Evolutionary conservation across 1,139 yeast genomes (phyloP).

Genomic region (Kurtzmaniella natalensis): DNA sequence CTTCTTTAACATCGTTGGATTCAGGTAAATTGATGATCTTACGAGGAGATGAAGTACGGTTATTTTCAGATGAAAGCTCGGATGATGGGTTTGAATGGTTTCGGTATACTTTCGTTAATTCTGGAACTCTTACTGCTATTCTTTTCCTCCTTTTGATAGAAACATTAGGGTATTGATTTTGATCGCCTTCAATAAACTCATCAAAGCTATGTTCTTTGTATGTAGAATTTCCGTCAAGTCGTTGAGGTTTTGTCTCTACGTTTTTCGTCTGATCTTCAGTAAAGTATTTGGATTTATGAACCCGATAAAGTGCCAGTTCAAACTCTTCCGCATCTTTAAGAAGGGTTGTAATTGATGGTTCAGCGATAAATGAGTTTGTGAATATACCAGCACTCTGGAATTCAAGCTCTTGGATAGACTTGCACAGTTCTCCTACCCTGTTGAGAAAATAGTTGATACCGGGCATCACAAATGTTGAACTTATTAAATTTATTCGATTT

Average conservation of each 20-base stretch:
- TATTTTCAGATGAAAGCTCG: background rate
- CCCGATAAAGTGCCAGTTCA: conserved; percentile 48
- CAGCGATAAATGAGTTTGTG: conserved; percentile 55
- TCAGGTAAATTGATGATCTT: conserved; percentile 5
- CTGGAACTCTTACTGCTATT: conserved; percentile 24
- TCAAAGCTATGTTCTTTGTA: conserved; percentile 21
- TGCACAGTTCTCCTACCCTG: conserved; percentile 18
- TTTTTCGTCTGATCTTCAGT: background rate
- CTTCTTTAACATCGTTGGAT: conserved; percentile 11
- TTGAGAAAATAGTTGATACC: conserved; percentile 22
- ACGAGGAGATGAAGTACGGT: conserved; percentile 11
- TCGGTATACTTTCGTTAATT: conserved; percentile 9
- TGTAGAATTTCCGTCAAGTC: conserved; percentile 35
- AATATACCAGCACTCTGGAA: conserved; percentile 57
- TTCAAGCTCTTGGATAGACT: conserved; percentile 24
- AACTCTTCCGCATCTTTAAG: conserved; percentile 56
- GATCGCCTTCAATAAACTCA: conserved; percentile 14
- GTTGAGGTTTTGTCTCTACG: conserved; percentile 21
- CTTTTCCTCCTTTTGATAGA: conserved; percentile 10
- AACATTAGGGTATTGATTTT: conserved; percentile 5
- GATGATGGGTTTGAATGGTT: background rate
- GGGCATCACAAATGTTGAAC: too few species aligned
- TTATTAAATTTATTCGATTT: too few species aligned
- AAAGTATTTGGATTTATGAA: conserved; percentile 15
- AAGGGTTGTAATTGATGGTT: conserved; percentile 55